Base-by-base conservation (phyloP, 768 basidiomycete genomes). In the Boletus huronensis region DNA sequence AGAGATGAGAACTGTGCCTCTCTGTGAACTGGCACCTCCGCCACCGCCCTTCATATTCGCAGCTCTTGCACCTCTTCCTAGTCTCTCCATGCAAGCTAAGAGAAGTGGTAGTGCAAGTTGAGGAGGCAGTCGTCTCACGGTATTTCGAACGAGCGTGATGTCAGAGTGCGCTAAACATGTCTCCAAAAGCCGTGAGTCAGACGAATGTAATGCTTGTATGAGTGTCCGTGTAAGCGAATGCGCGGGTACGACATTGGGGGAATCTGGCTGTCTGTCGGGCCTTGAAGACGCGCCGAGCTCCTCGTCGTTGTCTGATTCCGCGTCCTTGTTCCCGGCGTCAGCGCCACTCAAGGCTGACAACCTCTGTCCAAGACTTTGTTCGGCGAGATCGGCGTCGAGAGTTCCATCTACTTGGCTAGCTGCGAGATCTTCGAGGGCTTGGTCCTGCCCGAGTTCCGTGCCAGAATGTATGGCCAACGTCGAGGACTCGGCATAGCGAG, bases 191-290 rank as follows among this genome's bases (percentile, higher is more conserved):
- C 83, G 82, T 3, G 89, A 82, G 75, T 99, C 97, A 19, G 90
- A 87, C 1, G 97, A 98, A 69, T 99, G 97, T 26, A 99, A 74
- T 0, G 97, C 96, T 74, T 99, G 97, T 54, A 96, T 90, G 46
- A 99, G 79, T 26, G 96, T 95, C 52, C 93, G 87, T 26, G 96
- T 92, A 55, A 98, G 80, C 0, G 96, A 95, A 59, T 87, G 84
- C 1, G 92, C 84, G 35, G 94, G 90, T 19, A 85, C 76, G 38
- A 79, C 70, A n/a, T 76, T 64, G 8, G 67, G 65, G 13, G 75
- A 73, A 21, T 50, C 65, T 46, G 53, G 60, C 28, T 53, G 53
- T 53, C 47, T 65, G 51, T 60, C 21, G 10, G 49, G 45, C 42
- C 35, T 58, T 23, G 63, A 59, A 48, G 60, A 56, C 43, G 34